Conservation (phyloP, 2,329 filamentous ascomycete genomes). For the Botrytis fabae region DNA sequence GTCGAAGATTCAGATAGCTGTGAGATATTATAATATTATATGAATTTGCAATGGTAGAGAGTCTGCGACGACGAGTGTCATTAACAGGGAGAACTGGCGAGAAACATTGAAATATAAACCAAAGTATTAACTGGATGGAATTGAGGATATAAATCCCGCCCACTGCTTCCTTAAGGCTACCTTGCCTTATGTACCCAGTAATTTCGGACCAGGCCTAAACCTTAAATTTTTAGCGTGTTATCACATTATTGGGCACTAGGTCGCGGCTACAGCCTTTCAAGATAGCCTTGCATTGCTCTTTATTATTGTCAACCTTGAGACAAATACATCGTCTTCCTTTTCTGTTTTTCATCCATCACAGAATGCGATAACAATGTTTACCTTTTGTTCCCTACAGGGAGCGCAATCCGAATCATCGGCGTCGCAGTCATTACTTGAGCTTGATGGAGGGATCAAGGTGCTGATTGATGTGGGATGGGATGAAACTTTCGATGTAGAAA, state of each 20-base stretch:
- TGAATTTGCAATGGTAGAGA: neutral
- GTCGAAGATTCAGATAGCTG: constrained; percentile 18
- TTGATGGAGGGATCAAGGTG: constrained; percentile 95
- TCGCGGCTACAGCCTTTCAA: constrained; percentile 23
- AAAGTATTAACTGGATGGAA: constrained; percentile 5
- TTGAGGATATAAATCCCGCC: constrained; percentile 19
- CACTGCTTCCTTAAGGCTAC: constrained; percentile 21
- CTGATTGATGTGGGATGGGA: constrained; percentile 96
- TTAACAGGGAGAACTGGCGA: constrained; percentile 9
- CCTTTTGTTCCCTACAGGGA: constrained; percentile 87
- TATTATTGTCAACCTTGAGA: neutral
- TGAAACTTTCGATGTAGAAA: constrained; percentile 78
- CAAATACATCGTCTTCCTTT: neutral
- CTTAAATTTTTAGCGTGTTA: constrained; percentile 20
- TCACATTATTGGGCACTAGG: neutral
- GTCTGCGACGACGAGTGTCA: neutral
- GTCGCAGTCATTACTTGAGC: constrained; percentile 92
- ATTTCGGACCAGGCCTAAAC: constrained; percentile 11
- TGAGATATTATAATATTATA: constrained; percentile 18
- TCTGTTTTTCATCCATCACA: neutral
- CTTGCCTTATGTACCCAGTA: constrained; percentile 21
- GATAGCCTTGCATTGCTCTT: constrained; percentile 11
- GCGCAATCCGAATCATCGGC: constrained; percentile 84
- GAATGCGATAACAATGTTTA: constrained; percentile 71
- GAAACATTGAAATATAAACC: neutral